phyloP scores from a whole-genome alignment of 257 asterid species.

The Nicotiana undulata region DNA sequence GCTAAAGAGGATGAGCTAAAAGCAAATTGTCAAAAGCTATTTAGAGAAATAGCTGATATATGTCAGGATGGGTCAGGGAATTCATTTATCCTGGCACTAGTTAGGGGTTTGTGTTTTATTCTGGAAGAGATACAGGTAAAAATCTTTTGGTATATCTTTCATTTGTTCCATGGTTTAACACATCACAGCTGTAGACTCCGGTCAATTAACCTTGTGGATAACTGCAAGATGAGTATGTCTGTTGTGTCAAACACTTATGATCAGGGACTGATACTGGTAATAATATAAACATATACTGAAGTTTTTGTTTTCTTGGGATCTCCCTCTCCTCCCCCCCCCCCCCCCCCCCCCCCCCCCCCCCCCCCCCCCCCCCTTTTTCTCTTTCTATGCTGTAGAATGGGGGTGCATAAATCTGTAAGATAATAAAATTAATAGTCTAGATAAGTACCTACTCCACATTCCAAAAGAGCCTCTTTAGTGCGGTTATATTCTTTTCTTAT shows the following conservation, averaged over 20 bases:
- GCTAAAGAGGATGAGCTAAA: conserved; percentile 61
- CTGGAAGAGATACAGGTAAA: conserved; percentile 83
- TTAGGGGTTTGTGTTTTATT: conserved; percentile 80
- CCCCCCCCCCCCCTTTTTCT: neutral
- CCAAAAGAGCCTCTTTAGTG: neutral
- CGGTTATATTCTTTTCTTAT: neutral
- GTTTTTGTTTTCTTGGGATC: neutral
- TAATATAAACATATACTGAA: neutral
- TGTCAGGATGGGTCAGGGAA: conserved; percentile 33
- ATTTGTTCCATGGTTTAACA: neutral
- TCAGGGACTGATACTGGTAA: neutral
- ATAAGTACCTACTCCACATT: neutral
- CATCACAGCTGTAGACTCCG: neutral
- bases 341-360: neutral
- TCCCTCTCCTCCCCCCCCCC: neutral
- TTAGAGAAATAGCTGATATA: conserved; percentile 52
- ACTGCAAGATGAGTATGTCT: neutral
- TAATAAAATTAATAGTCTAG: neutral
- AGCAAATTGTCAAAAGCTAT: conserved; percentile 41
- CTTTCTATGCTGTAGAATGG: neutral
- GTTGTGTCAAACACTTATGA: neutral
- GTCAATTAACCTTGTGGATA: neutral
- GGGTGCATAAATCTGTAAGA: neutral
- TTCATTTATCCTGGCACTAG: conserved; percentile 40
- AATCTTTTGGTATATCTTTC: neutral